phyloP scores from a whole-genome alignment of 2,329 filamentous ascomycete species.

The Periconia sp. region DNA sequence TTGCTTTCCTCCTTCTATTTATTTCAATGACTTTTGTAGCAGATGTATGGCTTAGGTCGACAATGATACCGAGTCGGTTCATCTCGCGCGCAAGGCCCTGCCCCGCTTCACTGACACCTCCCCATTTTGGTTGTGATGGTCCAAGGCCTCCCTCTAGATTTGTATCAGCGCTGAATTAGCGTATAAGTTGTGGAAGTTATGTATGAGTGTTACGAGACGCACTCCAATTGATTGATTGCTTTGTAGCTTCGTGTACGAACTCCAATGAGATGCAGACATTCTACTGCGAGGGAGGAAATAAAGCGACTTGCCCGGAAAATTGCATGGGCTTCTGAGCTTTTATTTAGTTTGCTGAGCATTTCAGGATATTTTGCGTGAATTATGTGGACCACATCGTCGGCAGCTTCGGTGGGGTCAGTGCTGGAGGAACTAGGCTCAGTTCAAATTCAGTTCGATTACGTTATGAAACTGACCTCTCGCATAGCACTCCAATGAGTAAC shows the following conservation, averaged over 20 bases:
- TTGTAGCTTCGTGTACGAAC: conserved; percentile 75
- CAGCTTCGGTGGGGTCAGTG: not conserved
- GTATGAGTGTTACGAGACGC: conserved; percentile 84
- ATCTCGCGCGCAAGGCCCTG: conserved; percentile 76
- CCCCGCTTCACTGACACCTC: conserved; percentile 73
- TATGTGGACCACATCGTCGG: conserved; percentile 1
- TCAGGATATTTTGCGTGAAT: conserved; percentile 1
- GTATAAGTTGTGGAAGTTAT: conserved; percentile 89
- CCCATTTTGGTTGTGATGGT: conserved; percentile 62
- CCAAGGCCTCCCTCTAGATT: conserved; percentile 44
- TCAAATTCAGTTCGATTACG: not conserved
- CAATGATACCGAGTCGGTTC: conserved; percentile 90
- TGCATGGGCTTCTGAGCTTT: not conserved
- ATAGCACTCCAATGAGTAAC: conserved; percentile 3
- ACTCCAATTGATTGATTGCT: conserved; percentile 78
- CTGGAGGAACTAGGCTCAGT: not conserved
- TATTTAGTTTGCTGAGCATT: not conserved
- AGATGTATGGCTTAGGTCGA: conserved; percentile 81
- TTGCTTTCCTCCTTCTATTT: too few species aligned
- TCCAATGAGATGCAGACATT: conserved; percentile 86
- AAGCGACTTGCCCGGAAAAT: conserved; percentile 11
- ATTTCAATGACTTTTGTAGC: too few species aligned
- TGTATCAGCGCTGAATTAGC: conserved; percentile 76
- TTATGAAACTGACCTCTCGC: not conserved
- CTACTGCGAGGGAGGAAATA: conserved; percentile 22